These are phyloP conservation scores for Ophiostoma novo-ulmi DNA, from an alignment of 2,329 filamentous ascomycete genomes.

Conservation along the genomic window DNA sequence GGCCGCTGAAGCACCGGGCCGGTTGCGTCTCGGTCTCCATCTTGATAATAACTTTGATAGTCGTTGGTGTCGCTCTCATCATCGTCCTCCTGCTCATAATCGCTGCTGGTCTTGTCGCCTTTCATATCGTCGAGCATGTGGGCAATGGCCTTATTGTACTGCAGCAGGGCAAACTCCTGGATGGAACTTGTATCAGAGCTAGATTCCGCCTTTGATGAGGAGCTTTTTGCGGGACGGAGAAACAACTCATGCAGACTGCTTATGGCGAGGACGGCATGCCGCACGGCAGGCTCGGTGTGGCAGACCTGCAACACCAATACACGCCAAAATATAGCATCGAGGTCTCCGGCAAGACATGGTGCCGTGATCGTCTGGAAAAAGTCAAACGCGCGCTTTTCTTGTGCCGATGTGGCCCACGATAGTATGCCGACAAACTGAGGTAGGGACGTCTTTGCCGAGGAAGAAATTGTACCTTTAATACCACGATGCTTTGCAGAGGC, in stretches of 20 bases:
- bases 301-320: conserved; percentile 31
- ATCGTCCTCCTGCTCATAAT: neutral
- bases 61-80: neutral
- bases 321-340: conserved; percentile 37
- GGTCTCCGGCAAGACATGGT: conserved; percentile 40
- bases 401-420: conserved; percentile 31
- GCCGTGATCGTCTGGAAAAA: conserved; percentile 40
- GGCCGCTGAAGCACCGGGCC: conserved; percentile 5
- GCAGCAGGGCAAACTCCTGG: conserved; percentile 25
- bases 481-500: neutral
- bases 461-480: neutral
- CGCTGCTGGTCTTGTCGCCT: neutral
- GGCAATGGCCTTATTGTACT: conserved; percentile 27
- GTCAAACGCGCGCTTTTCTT: conserved; percentile 37
- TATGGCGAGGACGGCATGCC: conserved; percentile 34
- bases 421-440: conserved; percentile 22
- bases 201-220: neutral
- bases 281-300: conserved; percentile 31
- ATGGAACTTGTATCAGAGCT: conserved; percentile 26
- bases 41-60: neutral
- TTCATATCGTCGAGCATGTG: conserved; percentile 23
- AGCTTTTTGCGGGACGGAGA: neutral
- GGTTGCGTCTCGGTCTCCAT: neutral
- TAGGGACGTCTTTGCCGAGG: neutral
- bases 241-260: conserved; percentile 28